phyloP scores from a whole-genome alignment of 2,329 filamentous ascomycete species.

The Dothistroma pini region DNA sequence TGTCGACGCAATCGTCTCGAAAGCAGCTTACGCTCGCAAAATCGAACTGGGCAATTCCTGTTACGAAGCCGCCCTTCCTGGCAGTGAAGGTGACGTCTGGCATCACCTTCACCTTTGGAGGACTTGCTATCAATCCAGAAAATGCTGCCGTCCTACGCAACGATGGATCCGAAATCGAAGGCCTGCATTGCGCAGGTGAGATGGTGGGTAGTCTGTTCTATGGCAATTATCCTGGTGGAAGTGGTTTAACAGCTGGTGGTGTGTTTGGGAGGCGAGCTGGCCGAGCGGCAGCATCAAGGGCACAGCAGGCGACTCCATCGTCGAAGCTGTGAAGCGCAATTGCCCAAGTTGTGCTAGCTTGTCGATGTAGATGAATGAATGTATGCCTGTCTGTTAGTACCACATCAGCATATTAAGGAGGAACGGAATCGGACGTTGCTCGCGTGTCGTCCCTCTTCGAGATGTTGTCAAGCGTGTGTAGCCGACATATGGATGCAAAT shows the following conservation, averaged over 20 bases:
- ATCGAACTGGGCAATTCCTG: constrained; percentile 62
- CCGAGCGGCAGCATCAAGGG: constrained; percentile 26
- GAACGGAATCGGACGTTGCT: background rate
- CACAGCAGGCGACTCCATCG: constrained; percentile 1
- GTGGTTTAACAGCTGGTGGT: constrained; percentile 57
- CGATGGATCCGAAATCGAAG: constrained; percentile 46
- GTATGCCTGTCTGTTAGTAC: background rate
- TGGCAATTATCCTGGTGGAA: constrained; percentile 61
- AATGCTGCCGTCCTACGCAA: constrained; percentile 53
- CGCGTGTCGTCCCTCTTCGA: background rate
- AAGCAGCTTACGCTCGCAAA: constrained; percentile 51
- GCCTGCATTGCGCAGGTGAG: constrained; percentile 60
- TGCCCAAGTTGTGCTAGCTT: background rate
- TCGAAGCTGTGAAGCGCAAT: background rate
- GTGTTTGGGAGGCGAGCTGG: constrained; percentile 51
- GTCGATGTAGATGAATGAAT: background rate
- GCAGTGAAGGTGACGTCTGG: constrained; percentile 63
- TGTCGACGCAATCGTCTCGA: constrained; percentile 56
- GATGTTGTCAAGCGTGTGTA: too few relatives aligned
- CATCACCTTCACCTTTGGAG: constrained; percentile 67
- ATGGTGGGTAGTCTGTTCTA: constrained; percentile 65
- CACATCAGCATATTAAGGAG: background rate
- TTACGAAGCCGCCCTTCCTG: constrained; percentile 56
- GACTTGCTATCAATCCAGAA: constrained; percentile 54
- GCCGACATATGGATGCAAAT: too few relatives aligned